phyloP scores from a whole-genome alignment of 257 asterid genomes.

The Agastache rugosa region DNA sequence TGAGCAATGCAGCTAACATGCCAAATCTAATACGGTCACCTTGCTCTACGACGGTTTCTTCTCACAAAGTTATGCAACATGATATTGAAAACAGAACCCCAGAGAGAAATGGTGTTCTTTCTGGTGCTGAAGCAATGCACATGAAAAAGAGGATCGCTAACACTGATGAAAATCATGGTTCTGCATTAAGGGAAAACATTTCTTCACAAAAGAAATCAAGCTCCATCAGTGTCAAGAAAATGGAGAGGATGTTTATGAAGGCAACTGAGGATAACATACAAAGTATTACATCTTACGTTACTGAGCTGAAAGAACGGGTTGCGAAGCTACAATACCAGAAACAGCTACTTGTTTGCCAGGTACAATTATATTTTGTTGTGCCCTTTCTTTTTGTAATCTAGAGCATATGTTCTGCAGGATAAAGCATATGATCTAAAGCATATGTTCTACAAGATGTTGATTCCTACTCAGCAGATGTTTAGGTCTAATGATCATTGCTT shows the following conservation, averaged over 20 bases:
- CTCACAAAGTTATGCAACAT: constrained; percentile 52
- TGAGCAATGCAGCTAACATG: constrained; percentile 80
- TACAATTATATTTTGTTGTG: constrained; percentile 32
- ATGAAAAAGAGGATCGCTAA: constrained; percentile 46
- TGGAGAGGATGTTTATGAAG: constrained; percentile 90
- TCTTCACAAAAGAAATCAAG: constrained; percentile 60
- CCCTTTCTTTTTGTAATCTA: background rate
- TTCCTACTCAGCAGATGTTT: constrained; percentile 7
- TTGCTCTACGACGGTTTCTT: constrained; percentile 69
- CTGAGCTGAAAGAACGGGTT: constrained; percentile 91
- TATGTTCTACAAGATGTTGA: background rate
- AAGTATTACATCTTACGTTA: constrained; percentile 84
- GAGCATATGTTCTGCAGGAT: background rate
- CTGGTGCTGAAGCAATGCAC: constrained; percentile 36
- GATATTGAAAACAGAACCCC: constrained; percentile 83
- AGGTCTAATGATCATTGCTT: background rate
- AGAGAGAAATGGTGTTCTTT: constrained; percentile 39
- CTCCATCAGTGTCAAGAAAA: constrained; percentile 80
- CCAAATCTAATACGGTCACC: constrained; percentile 79
- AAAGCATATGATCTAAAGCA: background rate
- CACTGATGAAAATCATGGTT: constrained; percentile 43
- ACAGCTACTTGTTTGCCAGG: constrained; percentile 98
- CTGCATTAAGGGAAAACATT: constrained; percentile 50
- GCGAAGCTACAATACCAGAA: constrained; percentile 97
- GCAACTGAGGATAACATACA: constrained; percentile 91